phyloP scores from a whole-genome alignment of 768 basidiomycete genomes.

The Leucosporidium scottii region DNA sequence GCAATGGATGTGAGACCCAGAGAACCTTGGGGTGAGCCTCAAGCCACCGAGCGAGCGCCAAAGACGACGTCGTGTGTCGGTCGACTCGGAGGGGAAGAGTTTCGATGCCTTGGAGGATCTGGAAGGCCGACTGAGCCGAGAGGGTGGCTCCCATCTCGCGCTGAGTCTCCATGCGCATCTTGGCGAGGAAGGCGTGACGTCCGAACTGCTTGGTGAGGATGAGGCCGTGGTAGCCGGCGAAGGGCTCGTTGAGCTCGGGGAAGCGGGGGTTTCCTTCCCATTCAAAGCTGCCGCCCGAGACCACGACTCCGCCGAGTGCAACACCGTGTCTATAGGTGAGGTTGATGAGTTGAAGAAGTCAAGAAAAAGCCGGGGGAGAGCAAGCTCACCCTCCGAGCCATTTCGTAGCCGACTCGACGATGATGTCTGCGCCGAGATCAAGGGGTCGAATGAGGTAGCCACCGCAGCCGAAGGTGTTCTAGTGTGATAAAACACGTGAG shows the following conservation, averaged over 20 bases:
- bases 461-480: constrained; percentile 17
- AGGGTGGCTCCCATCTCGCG: neutral
- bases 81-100: constrained; percentile 59
- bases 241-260: constrained; percentile 62
- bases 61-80: constrained; percentile 47
- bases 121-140: neutral
- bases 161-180: constrained; percentile 47
- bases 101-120: constrained; percentile 47
- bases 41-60: constrained; percentile 62
- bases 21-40: constrained; percentile 58
- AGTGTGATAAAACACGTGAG: neutral
- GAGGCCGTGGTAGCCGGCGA: constrained; percentile 50
- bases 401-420: constrained; percentile 76
- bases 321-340: constrained; percentile 53
- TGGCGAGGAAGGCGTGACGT: constrained; percentile 55
- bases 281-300: constrained; percentile 73
- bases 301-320: constrained; percentile 65
- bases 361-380: too few species aligned
- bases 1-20: constrained; percentile 58
- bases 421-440: constrained; percentile 60
- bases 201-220: constrained; percentile 50
- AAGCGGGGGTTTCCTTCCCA: constrained; percentile 49
- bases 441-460: constrained; percentile 62
- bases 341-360: neutral
- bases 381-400: constrained; percentile 45